A percentile compares a stretch with the other conserved stretches of the same genome.
These are phyloP conservation scores for Lipomyces japonicus DNA, from an alignment of 805 yeast species.

Conservation along the genomic window DNA sequence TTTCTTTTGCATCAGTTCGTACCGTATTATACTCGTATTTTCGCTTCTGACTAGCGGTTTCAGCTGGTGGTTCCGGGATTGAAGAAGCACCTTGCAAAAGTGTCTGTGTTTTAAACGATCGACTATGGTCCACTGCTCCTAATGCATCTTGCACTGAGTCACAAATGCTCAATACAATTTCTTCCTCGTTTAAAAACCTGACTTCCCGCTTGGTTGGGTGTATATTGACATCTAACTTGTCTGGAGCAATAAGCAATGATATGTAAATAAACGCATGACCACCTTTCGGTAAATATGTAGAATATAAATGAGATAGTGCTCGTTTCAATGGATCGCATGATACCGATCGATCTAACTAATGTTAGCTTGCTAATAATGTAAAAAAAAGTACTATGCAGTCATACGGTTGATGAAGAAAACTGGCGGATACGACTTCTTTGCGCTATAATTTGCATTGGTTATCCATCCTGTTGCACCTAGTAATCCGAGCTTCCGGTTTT, in stretches of 20 bases:
- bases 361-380: background rate
- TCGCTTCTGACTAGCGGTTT: constrained; percentile 4
- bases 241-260: constrained; percentile 61
- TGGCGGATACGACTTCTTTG: constrained; percentile 62
- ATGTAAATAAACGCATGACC: constrained; percentile 72
- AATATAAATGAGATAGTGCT: constrained; percentile 60
- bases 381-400: background rate
- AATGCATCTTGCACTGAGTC: constrained; percentile 49
- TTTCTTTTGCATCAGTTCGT: constrained; percentile 43
- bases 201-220: constrained; percentile 97
- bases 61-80: background rate
- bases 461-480: constrained; percentile 54
- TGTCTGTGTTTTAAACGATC: constrained; percentile 66
- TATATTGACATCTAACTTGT: constrained; percentile 81
- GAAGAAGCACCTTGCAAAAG: constrained; percentile 38
- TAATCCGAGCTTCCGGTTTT: constrained; percentile 48
- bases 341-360: constrained; percentile 55
- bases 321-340: constrained; percentile 74
- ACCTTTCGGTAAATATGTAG: constrained; percentile 72
- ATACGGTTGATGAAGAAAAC: constrained; percentile 72
- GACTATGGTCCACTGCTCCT: constrained; percentile 56
- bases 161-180: constrained; percentile 64
- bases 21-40: constrained; percentile 23
- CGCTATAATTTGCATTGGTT: constrained; percentile 66
- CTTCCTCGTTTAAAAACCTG: constrained; percentile 78